phyloP scores from a whole-genome alignment of 768 basidiomycete species.

The Suillus hirtellus region DNA sequence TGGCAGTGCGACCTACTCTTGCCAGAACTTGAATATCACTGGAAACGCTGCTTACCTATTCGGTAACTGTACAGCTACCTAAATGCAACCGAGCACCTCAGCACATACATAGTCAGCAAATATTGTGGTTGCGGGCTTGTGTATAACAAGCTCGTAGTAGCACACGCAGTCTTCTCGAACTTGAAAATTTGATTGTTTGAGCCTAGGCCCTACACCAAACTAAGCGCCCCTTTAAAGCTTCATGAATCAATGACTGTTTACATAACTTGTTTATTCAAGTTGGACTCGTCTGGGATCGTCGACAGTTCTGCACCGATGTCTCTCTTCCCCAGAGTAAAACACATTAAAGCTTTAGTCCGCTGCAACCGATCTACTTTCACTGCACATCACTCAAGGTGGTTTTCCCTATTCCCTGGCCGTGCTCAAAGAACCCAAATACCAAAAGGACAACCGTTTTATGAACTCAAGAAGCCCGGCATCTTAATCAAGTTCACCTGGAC shows the following conservation, averaged over 20 bases:
- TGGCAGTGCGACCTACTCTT: constrained; percentile 48
- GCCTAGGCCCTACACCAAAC: not conserved
- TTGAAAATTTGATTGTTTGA: not conserved
- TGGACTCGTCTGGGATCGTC: constrained; percentile 5
- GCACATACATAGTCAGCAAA: not conserved
- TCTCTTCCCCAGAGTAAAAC: constrained; percentile 9
- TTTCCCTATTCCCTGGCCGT: constrained; percentile 5
- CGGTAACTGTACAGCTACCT: constrained; percentile 29
- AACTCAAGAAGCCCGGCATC: constrained; percentile 19
- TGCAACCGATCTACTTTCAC: not conserved
- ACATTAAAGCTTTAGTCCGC: not conserved
- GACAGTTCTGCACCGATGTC: constrained; percentile 13
- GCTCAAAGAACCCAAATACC: not conserved
- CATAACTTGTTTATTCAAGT: not conserved
- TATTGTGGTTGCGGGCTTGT: not conserved
- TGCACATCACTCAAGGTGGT: not conserved
- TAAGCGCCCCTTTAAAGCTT: not conserved
- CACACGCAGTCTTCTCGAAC: not conserved
- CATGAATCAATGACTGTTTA: not conserved
- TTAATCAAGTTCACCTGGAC: constrained; percentile 28
- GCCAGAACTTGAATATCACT: constrained; percentile 52
- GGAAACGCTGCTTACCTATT: constrained; percentile 48
- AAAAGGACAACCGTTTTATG: constrained; percentile 26
- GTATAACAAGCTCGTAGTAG: not conserved
- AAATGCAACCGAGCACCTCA: not conserved